phyloP scores from a whole-genome alignment of 1,284 basidiomycete genomes.

The Cutaneotrichosporon curvatum region DNA sequence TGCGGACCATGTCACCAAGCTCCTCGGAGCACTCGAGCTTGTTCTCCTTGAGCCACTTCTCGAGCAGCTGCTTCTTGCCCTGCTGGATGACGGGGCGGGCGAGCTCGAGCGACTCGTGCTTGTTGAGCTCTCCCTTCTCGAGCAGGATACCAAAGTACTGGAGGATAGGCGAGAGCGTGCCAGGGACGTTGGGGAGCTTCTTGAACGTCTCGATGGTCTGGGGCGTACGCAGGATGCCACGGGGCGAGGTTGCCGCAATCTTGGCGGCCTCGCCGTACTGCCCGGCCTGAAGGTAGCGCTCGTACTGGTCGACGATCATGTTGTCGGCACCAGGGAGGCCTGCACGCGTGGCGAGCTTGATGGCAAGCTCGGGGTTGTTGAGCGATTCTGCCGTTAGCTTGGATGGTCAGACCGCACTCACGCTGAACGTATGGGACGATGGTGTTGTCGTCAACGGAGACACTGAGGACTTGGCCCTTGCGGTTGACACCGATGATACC shows the following conservation, averaged over 20 bases:
- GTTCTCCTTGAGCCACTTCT: constrained; percentile 99
- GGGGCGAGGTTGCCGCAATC: constrained; percentile 93
- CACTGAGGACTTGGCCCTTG: constrained; percentile 96
- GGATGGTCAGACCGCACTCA: constrained; percentile 21
- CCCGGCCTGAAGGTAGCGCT: constrained; percentile 80
- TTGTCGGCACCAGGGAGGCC: constrained; percentile 97
- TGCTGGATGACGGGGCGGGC: constrained; percentile 94
- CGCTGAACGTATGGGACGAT: constrained; percentile 88
- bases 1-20: constrained; percentile 91
- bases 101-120: constrained; percentile 90
- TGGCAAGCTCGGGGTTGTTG: constrained; percentile 96
- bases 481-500: constrained; percentile 99
- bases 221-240: constrained; percentile 89
- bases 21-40: constrained; percentile 99
- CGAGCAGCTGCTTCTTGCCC: constrained; percentile 92
- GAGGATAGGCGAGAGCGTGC: constrained; percentile 89
- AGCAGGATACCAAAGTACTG: constrained; percentile 98
- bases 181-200: constrained; percentile 79
- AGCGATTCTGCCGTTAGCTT: constrained; percentile 56
- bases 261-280: constrained; percentile 97
- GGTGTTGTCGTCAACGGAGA: constrained; percentile 93
- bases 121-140: constrained; percentile 97
- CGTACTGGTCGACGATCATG: constrained; percentile 92
- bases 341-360: constrained; percentile 95
- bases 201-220: constrained; percentile 99